Conservation (phyloP, 257 asterid genomes). For the Solanum ossicruentum region DNA sequence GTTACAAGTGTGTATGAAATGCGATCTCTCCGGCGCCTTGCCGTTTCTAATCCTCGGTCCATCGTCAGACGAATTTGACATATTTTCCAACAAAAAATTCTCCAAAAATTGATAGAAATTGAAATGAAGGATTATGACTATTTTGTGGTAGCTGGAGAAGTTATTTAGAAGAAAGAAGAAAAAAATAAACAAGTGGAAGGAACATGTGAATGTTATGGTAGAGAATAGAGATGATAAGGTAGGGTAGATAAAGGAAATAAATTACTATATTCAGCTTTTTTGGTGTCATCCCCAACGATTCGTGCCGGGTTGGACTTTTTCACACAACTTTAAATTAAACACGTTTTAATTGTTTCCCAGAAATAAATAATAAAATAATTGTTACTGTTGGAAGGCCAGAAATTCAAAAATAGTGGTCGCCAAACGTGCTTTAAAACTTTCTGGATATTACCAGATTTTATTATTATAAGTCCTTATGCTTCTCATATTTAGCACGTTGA, state of each 20-base stretch:
- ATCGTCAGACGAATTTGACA: slow-evolving; percentile 8
- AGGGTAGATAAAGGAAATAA: background rate
- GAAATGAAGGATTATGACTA: background rate
- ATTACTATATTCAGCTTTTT: background rate
- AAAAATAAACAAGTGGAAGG: background rate
- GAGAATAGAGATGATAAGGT: background rate
- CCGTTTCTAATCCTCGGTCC: slow-evolving; percentile 3
- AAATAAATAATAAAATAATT: background rate
- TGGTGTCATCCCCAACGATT: background rate
- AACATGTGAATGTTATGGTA: background rate
- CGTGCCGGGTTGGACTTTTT: background rate
- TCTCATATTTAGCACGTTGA: background rate
- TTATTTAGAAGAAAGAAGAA: background rate
- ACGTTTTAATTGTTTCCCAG: background rate
- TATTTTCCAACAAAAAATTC: background rate
- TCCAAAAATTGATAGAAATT: background rate
- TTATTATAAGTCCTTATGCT: background rate
- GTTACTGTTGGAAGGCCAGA: background rate
- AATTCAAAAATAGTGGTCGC: background rate
- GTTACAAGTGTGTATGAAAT: slow-evolving; percentile 48
- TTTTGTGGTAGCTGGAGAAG: background rate
- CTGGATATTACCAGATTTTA: background rate
- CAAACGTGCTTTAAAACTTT: background rate
- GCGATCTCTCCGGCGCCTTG: slow-evolving; percentile 34
- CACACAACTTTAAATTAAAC: background rate